Conservation (phyloP, 306 rosid genomes). For the Cucurbita maxima region DNA sequence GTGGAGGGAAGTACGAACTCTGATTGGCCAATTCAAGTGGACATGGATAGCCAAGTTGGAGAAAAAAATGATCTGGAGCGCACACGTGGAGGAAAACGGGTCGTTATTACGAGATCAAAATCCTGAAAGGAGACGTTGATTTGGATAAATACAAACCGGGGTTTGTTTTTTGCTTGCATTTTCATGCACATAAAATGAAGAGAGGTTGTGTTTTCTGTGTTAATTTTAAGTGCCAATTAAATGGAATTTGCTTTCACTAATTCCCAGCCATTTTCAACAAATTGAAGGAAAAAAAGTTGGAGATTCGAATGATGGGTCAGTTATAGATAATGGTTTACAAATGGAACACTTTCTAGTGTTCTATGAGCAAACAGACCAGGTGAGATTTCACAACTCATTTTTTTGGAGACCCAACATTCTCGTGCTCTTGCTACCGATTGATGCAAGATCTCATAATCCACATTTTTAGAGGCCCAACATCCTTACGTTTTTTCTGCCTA, state of each 20-base stretch:
- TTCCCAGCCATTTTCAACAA: background rate
- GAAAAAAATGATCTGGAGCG: constrained; percentile 20
- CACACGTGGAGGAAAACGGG: constrained; percentile 30
- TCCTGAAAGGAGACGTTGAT: background rate
- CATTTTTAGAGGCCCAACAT: too few species aligned
- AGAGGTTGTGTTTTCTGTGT: background rate
- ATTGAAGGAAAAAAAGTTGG: background rate
- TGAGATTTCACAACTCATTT: too few species aligned
- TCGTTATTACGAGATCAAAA: constrained; percentile 3
- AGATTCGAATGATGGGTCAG: background rate
- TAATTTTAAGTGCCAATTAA: background rate
- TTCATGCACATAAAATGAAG: background rate
- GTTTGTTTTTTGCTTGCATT: background rate
- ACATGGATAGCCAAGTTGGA: constrained; percentile 31
- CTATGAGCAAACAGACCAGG: too few species aligned
- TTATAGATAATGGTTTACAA: background rate
- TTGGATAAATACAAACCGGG: background rate
- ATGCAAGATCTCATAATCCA: too few species aligned
- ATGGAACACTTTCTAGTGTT: too few species aligned
- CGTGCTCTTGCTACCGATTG: too few species aligned
- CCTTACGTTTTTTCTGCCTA: too few species aligned
- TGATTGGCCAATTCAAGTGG: constrained; percentile 15
- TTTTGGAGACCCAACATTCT: too few species aligned
- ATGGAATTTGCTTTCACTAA: background rate
- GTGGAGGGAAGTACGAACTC: background rate